phyloP scores from a whole-genome alignment of 2,329 filamentous ascomycete species.

The Aplosporella prunicola region DNA sequence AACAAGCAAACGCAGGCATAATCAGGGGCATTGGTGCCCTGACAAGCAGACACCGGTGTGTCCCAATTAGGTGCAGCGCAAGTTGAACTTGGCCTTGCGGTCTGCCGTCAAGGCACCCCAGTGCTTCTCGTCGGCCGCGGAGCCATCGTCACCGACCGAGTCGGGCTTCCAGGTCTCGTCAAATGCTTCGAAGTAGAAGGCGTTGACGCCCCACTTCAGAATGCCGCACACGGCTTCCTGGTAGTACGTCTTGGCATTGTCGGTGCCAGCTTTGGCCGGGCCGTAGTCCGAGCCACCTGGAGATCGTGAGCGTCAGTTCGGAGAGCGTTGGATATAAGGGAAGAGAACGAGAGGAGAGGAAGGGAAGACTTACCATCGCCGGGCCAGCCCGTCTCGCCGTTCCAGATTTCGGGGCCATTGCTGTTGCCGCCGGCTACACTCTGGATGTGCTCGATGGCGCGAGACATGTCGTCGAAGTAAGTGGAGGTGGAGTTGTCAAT shows the following conservation, averaged over 20 bases:
- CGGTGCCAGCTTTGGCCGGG: slow-evolving; percentile 48
- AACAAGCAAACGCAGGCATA: no score
- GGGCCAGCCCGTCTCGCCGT: slow-evolving; percentile 61
- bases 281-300: slow-evolving; percentile 52
- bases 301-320: slow-evolving; percentile 13
- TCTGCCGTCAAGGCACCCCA: slow-evolving; percentile 60
- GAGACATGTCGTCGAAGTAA: slow-evolving; percentile 58
- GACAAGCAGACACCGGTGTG: no score
- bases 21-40: no score
- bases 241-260: slow-evolving; percentile 53
- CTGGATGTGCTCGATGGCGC: slow-evolving; percentile 56
- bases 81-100: slow-evolving; percentile 47
- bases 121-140: slow-evolving; percentile 53
- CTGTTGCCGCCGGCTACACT: slow-evolving; percentile 43
- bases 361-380: slow-evolving; percentile 33
- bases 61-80: slow-evolving; percentile 15
- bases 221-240: slow-evolving; percentile 54
- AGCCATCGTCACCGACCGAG: slow-evolving; percentile 53
- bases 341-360: slow-evolving; percentile 4
- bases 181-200: slow-evolving; percentile 66
- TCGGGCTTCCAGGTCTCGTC: slow-evolving; percentile 64
- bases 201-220: slow-evolving; percentile 55
- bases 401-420: slow-evolving; percentile 53
- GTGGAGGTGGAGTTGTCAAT: slow-evolving; percentile 50
- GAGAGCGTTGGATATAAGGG: no score